A percentile compares a stretch with the other conserved stretches of the same genome.
Conservation (phyloP, 2,329 filamentous ascomycete species). For the Aspergillus neoniger region DNA sequence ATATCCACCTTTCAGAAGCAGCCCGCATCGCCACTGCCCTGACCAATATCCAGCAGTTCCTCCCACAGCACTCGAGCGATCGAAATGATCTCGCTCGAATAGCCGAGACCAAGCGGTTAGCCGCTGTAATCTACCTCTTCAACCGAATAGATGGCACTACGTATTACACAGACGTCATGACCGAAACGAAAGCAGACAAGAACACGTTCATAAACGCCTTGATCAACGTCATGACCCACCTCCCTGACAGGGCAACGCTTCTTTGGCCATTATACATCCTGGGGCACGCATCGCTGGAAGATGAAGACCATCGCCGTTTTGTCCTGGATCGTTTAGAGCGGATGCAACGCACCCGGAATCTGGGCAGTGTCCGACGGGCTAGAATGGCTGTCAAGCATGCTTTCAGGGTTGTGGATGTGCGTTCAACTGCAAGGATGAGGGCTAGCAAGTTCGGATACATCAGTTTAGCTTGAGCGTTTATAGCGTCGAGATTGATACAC, state of each 20-base stretch:
- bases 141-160: conserved; percentile 10
- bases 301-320: conserved; percentile 31
- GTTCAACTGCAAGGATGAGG: neutral
- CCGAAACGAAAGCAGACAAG: conserved; percentile 15
- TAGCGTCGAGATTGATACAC: too few species aligned
- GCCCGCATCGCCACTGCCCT: conserved; percentile 11
- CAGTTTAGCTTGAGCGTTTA: neutral
- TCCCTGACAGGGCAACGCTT: conserved; percentile 24
- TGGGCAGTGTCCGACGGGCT: conserved; percentile 31
- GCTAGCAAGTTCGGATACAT: neutral
- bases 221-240: conserved; percentile 22
- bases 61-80: conserved; percentile 19
- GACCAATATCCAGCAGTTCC: conserved; percentile 17
- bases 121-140: conserved; percentile 32
- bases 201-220: conserved; percentile 20
- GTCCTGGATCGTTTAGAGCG: conserved; percentile 30
- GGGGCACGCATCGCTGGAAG: conserved; percentile 26
- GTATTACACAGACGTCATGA: neutral
- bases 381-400: conserved; percentile 25
- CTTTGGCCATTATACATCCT: conserved; percentile 30
- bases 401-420: conserved; percentile 11
- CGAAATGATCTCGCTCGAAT: conserved; percentile 25
- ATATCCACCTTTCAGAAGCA: neutral
- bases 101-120: conserved; percentile 32
- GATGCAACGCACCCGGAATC: conserved; percentile 28